Percentiles rank a stretch among this genome's conserved stretches.
Evolutionary conservation across 108 stramenopile species (phyloP).

Genomic region (Pseudonitzschia delicatissima): DNA sequence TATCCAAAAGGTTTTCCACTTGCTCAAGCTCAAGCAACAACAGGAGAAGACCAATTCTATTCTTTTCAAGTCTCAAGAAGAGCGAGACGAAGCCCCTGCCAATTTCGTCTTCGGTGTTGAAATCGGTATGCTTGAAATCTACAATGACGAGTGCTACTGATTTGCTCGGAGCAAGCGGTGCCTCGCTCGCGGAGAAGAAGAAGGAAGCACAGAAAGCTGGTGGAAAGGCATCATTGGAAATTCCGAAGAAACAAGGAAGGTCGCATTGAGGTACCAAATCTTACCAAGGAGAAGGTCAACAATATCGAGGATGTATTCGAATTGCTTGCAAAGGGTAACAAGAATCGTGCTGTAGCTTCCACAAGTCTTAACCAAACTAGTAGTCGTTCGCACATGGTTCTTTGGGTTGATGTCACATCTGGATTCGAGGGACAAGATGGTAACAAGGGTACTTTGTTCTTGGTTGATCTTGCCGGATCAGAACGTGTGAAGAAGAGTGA

Average conservation of each 20-base stretch:
- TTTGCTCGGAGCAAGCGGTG: constrained; percentile 50
- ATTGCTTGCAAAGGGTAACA: constrained; percentile 81
- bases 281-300: constrained; percentile 82
- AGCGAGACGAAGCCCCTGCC: constrained; percentile 27
- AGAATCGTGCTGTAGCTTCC: constrained; percentile 88
- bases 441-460: constrained; percentile 83
- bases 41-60: constrained; percentile 50
- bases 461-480: constrained; percentile 98
- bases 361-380: constrained; percentile 98
- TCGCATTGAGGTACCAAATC: constrained; percentile 91
- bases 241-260: constrained; percentile 71
- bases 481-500: constrained; percentile 97
- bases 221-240: constrained; percentile 69
- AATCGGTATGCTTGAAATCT: constrained; percentile 75
- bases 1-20: constrained; percentile 83
- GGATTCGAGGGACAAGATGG: constrained; percentile 61
- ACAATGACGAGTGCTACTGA: constrained; percentile 92
- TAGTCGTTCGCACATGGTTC: constrained; percentile 94
- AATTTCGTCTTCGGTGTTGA: constrained; percentile 49
- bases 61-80: constrained; percentile 30
- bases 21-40: constrained; percentile 65
- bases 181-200: constrained; percentile 50
- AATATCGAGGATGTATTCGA: constrained; percentile 78
- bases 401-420: constrained; percentile 84
- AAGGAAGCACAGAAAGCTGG: constrained; percentile 49